Evolutionary conservation across 805 yeast species (phyloP).

Genomic region (Candida awuae): DNA sequence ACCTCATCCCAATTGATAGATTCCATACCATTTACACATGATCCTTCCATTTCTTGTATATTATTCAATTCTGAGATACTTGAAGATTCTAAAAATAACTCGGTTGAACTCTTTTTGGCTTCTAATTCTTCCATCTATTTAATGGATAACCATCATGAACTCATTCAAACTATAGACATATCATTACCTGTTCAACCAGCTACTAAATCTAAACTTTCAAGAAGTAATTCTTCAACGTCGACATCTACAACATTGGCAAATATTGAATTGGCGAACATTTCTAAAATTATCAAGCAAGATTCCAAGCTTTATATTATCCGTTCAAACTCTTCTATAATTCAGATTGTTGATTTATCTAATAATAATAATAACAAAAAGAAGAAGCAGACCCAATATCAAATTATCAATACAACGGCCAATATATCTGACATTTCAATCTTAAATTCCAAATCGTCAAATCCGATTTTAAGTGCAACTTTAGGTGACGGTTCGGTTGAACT

Average conservation of each 20-base stretch:
- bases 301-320: not conserved
- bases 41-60: slow-evolving; percentile 4
- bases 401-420: slow-evolving; percentile 22
- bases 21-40: slow-evolving; percentile 15
- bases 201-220: not conserved
- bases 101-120: slow-evolving; percentile 6
- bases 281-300: slow-evolving; percentile 5
- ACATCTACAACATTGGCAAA: too few relatives aligned
- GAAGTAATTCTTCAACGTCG: not conserved
- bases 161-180: slow-evolving; percentile 15
- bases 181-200: slow-evolving; percentile 1
- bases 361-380: slow-evolving; percentile 23
- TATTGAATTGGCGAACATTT: not conserved
- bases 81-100: not conserved
- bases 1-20: slow-evolving; percentile 17
- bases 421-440: slow-evolving; percentile 6
- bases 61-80: slow-evolving; percentile 1
- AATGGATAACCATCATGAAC: slow-evolving; percentile 4
- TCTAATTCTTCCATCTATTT: slow-evolving; percentile 7
- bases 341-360: slow-evolving; percentile 21
- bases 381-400: too few relatives aligned
- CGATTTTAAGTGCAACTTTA: slow-evolving; percentile 12
- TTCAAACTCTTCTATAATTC: not conserved
- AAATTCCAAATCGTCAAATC: slow-evolving; percentile 1
- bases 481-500: slow-evolving; percentile 19